These are phyloP conservation scores for Musa itinerans DNA, from an alignment of 176 grass and related monocot genomes.

Conservation along the genomic window DNA sequence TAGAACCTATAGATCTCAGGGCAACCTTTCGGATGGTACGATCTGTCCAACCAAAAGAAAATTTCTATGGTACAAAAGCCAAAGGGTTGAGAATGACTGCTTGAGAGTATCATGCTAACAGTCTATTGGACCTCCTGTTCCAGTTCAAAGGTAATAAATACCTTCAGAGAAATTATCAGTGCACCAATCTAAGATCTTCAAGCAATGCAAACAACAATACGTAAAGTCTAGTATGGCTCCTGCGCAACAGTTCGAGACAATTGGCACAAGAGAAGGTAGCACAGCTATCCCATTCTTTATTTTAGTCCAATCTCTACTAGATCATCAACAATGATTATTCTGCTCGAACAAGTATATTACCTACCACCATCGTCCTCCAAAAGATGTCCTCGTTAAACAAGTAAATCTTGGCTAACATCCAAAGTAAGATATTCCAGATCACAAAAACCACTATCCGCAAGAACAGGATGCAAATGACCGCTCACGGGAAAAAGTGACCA, in stretches of 20 bases:
- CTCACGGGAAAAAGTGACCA: neutral
- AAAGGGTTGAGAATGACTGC: neutral
- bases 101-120: neutral
- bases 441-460: neutral
- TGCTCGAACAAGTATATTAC: neutral
- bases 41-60: neutral
- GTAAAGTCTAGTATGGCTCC: neutral
- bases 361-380: neutral
- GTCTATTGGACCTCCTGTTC: neutral
- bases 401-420: neutral
- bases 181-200: neutral
- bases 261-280: neutral
- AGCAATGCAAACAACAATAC: neutral
- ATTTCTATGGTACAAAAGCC: neutral
- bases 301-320: neutral
- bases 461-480: neutral
- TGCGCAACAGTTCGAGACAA: neutral
- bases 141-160: too few species aligned
- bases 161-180: neutral
- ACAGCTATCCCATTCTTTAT: neutral
- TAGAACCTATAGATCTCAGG: too few species aligned
- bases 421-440: neutral
- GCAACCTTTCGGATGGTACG: neutral
- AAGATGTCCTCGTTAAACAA: neutral
- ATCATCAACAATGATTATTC: neutral